Evolutionary conservation across 2,329 filamentous ascomycete genomes (phyloP), one percentile per base, ranked within the genome.

Genomic region (Penicillium janthinellum): DNA sequence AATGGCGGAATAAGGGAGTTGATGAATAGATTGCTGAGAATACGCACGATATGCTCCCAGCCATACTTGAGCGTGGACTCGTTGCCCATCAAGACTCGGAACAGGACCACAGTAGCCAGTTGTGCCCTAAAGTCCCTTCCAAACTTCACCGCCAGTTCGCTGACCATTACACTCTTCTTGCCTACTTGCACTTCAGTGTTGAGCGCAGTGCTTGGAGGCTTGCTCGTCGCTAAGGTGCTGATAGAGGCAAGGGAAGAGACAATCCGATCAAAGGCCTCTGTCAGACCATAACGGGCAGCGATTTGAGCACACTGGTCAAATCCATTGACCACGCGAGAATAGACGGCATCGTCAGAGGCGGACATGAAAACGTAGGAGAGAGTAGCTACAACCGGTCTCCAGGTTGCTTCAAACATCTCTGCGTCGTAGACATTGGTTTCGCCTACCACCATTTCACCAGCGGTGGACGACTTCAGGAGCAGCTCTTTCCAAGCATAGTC

Each of bases 291-390:
- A 70, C 88, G 90, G 7, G 91, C 88, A 5, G 95, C 94, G 66
- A 99, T 96, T 60, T 91, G 89, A 17, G 95, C 93, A 74, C 94
- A 98, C 75, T 99, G 94, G 69, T 96, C 92, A 71, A 99, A 99
- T 1, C 95, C 95, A 50, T 91, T 91, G 31, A 98, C 92, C 17
- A 99, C 90, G 60, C 95, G 87, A 38, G 91, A 91, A 73, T 96
- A 99, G 3, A 99, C 95, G 0, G 94, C 87, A 74, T 99, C 95
- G 71, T 99, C 96, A 0, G 92, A 96, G 15, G 96, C 96, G 38
- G 94, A 98, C 89, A 98, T 96, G 80, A 99, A 99, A 3, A 99
- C 95, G 72, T 98, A 99, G 12, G 95, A 96, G 56, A 99, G 81
- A 0, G 96, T 98, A 3, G 95, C 93, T 39, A 99, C 85, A 52